Base-by-base conservation (phyloP, 2,329 filamentous ascomycete species). In the Cladophialophora bantiana region DNA sequence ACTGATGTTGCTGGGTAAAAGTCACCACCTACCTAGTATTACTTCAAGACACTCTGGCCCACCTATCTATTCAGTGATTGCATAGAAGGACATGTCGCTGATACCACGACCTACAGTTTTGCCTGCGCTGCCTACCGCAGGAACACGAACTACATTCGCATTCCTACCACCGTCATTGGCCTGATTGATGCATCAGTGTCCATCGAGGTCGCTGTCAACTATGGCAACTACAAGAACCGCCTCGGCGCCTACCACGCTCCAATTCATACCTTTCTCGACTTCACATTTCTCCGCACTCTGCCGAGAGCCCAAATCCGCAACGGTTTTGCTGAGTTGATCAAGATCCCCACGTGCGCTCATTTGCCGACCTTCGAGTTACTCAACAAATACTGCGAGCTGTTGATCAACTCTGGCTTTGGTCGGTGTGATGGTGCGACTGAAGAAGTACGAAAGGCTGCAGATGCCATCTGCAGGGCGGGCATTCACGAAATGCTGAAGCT, bases 151-250 rank as follows among this genome's bases (percentile, higher is more conserved):
- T 92, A 85, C 79, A 90, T 92, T 74, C 88, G 89, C 56, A 85
- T 92, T 7, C 90, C 90, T 1, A 92, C 90, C 0, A 92, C 90
- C 0, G 87, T 92, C 69, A 91, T 92, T 74, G 89, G 90, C 9
- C 82, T 92, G 56, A 92, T 92, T 67, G 90, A 92, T 74, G 90
- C 90, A 2, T 90, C 88, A 18, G 90, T 92, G 59, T 90, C 87
- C 40, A 92, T 92, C 82, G 91, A 92, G 75, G 89, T 92, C n/a
- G 90, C 88, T 12, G 89, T 92, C 73, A 92, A 92, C 80, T 91
- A 91, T 73, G 89, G 88, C 75, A 87, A 88, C 76, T 90, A 91
- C 82, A 92, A 92, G 83, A 92, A 92, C 79, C 83, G 89, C 12
- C 84, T 92, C 0, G 89, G 89, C 34, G 89, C 89, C 3, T 92